These are phyloP conservation scores for Macrolepiota albuminosa DNA, from an alignment of 768 basidiomycete genomes.

Conservation along the genomic window DNA sequence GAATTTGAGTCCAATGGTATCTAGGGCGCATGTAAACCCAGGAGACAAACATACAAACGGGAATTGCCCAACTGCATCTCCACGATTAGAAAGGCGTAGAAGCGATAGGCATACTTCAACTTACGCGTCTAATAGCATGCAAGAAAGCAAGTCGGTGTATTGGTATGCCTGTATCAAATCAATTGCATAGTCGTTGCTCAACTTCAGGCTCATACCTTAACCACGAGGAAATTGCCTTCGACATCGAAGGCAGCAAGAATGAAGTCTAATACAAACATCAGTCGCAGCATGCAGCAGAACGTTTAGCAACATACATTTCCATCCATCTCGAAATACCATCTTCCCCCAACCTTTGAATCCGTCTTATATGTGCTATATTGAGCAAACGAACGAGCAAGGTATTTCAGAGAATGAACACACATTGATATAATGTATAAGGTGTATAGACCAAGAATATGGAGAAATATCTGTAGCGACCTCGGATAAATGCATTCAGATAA, in stretches of 20 bases:
- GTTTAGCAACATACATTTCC: slow-evolving; percentile 63
- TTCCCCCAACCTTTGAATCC: slow-evolving; percentile 83
- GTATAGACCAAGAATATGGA: slow-evolving; percentile 73
- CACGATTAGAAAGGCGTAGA: slow-evolving; percentile 1
- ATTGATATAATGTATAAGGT: slow-evolving; percentile 86
- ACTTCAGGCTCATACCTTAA: slow-evolving; percentile 43
- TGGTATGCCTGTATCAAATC: slow-evolving; percentile 56
- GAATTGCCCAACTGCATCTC: slow-evolving; percentile 73
- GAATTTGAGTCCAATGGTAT: slow-evolving; percentile 81
- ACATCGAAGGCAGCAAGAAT: slow-evolving; percentile 79
- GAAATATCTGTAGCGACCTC: slow-evolving; percentile 54
- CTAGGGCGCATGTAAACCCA: slow-evolving; percentile 78
- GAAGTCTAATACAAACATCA: slow-evolving; percentile 44
- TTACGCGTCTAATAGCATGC: slow-evolving; percentile 89
- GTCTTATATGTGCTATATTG: slow-evolving; percentile 38
- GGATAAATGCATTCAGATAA: not conserved
- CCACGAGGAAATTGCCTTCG: slow-evolving; percentile 83
- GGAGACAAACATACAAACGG: slow-evolving; percentile 77
- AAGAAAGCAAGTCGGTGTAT: slow-evolving; percentile 83
- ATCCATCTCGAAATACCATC: slow-evolving; percentile 69
- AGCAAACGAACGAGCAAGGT: not conserved
- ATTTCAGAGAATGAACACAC: slow-evolving; percentile 35
- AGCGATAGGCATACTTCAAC: slow-evolving; percentile 14
- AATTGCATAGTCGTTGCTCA: not conserved
- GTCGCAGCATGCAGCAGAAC: not conserved